phyloP scores from a whole-genome alignment of 805 yeast genomes.

The Zygotorulaspora florentina region DNA sequence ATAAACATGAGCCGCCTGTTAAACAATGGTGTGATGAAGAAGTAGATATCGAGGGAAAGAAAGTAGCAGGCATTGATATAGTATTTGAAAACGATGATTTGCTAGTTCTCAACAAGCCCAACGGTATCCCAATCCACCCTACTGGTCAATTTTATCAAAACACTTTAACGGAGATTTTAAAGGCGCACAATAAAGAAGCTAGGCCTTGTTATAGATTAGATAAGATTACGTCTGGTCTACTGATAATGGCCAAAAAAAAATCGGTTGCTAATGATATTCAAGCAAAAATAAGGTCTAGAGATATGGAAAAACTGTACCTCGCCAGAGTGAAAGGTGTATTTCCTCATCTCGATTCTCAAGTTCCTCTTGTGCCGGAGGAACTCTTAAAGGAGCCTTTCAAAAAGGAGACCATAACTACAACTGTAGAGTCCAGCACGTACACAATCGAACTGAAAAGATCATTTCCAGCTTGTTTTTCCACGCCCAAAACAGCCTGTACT shows the following conservation, averaged over 20 bases:
- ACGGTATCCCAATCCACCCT: constrained; percentile 94
- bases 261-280: constrained; percentile 63
- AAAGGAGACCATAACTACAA: constrained; percentile 9
- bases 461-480: constrained; percentile 44
- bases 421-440: constrained; percentile 44
- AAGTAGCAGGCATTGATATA: constrained; percentile 49
- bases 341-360: constrained; percentile 38
- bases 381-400: constrained; percentile 23
- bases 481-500: constrained; percentile 64
- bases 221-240: constrained; percentile 87
- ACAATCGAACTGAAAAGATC: constrained; percentile 70
- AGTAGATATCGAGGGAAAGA: constrained; percentile 8
- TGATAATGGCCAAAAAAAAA: constrained; percentile 42
- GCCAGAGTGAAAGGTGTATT: constrained; percentile 86
- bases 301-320: constrained; percentile 70
- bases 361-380: constrained; percentile 22
- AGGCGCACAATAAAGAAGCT: constrained; percentile 49
- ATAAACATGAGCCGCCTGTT: constrained; percentile 89
- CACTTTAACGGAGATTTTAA: constrained; percentile 71
- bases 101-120: constrained; percentile 87
- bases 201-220: constrained; percentile 89
- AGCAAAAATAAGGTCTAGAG: constrained; percentile 50
- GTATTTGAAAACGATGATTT: constrained; percentile 68
- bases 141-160: constrained; percentile 76
- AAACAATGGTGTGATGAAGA: constrained; percentile 33